Percentiles rank a stretch among this genome's conserved stretches.
These are phyloP conservation scores for Globisporangium solare DNA, from an alignment of 352 stramenopile species.

Conservation along the genomic window DNA sequence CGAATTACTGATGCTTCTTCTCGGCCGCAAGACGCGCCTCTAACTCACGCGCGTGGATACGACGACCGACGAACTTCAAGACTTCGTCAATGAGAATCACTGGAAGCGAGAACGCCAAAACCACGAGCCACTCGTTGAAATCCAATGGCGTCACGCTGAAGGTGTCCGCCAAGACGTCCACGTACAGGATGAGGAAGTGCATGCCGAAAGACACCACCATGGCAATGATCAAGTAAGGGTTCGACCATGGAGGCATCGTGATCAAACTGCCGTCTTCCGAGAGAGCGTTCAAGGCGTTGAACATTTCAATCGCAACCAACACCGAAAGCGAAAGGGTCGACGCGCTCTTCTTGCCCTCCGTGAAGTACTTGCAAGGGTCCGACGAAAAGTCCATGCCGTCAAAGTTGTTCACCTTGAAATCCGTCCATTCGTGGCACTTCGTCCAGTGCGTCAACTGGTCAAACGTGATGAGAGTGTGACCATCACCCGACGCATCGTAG, in stretches of 20 bases:
- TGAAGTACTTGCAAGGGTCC: constrained; percentile 92
- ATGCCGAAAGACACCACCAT: constrained; percentile 92
- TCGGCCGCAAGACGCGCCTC: constrained; percentile 46
- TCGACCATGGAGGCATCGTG: constrained; percentile 91
- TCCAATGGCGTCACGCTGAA: constrained; percentile 92
- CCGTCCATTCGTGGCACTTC: constrained; percentile 88
- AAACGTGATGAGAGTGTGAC: constrained; percentile 89
- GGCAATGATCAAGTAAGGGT: constrained; percentile 92
- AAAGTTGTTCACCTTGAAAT: constrained; percentile 92
- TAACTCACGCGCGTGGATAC: constrained; percentile 72
- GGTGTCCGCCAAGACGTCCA: constrained; percentile 89
- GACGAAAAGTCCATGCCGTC: constrained; percentile 87
- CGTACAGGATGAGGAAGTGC: constrained; percentile 94
- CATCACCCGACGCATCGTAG: constrained; percentile 87
- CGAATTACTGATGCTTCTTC: constrained; percentile 48
- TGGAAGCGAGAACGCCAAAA: constrained; percentile 89
- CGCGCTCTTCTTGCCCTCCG: constrained; percentile 87
- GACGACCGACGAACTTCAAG: constrained; percentile 89
- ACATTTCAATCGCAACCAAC: constrained; percentile 94
- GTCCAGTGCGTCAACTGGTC: constrained; percentile 88
- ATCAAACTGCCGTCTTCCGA: constrained; percentile 90
- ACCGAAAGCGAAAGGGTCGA: constrained; percentile 93
- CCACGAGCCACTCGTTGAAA: constrained; percentile 90
- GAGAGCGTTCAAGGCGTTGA: constrained; percentile 93
- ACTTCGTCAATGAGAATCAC: constrained; percentile 95